Base-by-base conservation (phyloP, 768 basidiomycete species). In the Lactarius sanguifluus region DNA sequence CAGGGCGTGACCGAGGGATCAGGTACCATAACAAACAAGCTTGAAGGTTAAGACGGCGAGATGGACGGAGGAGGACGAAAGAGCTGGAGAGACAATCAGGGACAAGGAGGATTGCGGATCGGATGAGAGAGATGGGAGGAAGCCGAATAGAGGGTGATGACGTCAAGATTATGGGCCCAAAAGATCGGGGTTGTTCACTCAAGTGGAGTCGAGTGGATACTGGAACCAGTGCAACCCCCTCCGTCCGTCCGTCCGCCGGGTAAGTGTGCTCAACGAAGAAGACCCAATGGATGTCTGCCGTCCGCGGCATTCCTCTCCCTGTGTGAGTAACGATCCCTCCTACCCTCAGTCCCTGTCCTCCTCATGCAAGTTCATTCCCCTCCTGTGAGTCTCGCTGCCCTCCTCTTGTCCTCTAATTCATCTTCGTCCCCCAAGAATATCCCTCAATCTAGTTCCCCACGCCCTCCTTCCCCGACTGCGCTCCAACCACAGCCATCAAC, bases 121-220 rank as follows among this genome's bases (percentile, higher is more conserved):
- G 50, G 13, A n/a, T 28, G 15, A 40, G 43, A 38, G 25, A 45
- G 16, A 59, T 38, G 50, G 55, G 56, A 57, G 38, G 18, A 23
- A 25, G 34, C 64, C 64, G 64, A 63, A 67, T 55, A 32, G 23
- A 64, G 66, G 66, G 66, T 67, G 66, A 64, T 67, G 66, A 67
- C 66, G 66, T 67, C 66, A 67, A 67, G 58, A 60, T 60, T 52
- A 52, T 52, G 12, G 50, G 25, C 50, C 57, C 23, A 64, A 45
- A 47, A 64, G 66, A 67, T 67, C 66, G 58, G 66, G 66, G 66
- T 67, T 50, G 62, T 59, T 36, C 57, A 32, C 55, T n/a, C 55
- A 52, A 52, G 66, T 67, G 66, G 66, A 67, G 50, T 45, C 38
- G 66, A 67, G 66, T 67, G 62, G 66, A 60, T 59, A 63, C 62